A percentile compares a stretch with the other conserved stretches of the same genome.
phyloP scores from a whole-genome alignment of 2,329 filamentous ascomycete species.

The Aspergillus hortae region DNA sequence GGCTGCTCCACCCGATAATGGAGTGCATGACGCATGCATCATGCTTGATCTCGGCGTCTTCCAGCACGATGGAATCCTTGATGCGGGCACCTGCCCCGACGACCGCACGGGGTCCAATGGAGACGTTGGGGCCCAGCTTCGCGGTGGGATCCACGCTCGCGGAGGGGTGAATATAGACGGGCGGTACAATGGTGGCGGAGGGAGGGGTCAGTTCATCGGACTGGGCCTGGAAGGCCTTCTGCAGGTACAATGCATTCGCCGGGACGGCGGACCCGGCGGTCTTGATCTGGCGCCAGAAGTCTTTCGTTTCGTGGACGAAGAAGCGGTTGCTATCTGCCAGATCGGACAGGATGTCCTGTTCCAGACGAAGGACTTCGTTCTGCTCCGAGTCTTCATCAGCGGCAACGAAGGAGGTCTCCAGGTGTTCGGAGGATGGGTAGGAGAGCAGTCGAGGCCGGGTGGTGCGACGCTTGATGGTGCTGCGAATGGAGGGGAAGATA shows the following conservation, averaged over 20 bases:
- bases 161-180: constrained; percentile 91
- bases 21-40: constrained; percentile 93
- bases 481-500: constrained; percentile 94
- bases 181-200: constrained; percentile 81
- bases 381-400: constrained; percentile 71
- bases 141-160: constrained; percentile 89
- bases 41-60: constrained; percentile 93
- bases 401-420: constrained; percentile 65
- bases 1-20: constrained; percentile 95
- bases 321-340: constrained; percentile 97
- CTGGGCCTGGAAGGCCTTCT: constrained; percentile 82
- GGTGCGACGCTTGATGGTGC: constrained; percentile 90
- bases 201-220: constrained; percentile 78
- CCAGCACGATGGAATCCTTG: constrained; percentile 94
- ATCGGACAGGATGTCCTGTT: constrained; percentile 95
- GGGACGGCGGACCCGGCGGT: constrained; percentile 95
- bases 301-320: constrained; percentile 97
- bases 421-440: constrained; percentile 94
- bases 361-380: constrained; percentile 85
- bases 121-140: constrained; percentile 95
- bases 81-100: constrained; percentile 85
- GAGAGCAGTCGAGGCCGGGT: constrained; percentile 86
- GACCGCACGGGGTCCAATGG: constrained; percentile 81
- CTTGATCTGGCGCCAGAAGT: constrained; percentile 99
- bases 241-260: constrained; percentile 92